phyloP scores from a whole-genome alignment of 140 eudicot species.

The Stevia rebaudiana region DNA sequence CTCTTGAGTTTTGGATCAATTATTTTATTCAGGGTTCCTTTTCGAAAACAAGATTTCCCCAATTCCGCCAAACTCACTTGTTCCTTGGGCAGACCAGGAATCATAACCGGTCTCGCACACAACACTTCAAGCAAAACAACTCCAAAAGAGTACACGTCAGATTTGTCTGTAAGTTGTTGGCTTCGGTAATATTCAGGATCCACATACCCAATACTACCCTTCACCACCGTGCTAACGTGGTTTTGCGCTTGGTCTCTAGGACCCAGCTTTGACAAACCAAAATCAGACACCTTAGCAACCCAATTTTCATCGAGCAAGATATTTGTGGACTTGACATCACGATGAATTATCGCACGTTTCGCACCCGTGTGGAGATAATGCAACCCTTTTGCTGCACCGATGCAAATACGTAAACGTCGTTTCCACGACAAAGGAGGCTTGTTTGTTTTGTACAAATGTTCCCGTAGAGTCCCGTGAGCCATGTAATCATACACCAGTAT shows the following conservation, averaged over 20 bases:
- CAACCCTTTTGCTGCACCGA: constrained; percentile 58
- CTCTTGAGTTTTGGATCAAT: constrained; percentile 13
- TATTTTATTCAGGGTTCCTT: constrained; percentile 12
- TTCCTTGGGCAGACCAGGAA: constrained; percentile 8
- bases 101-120: constrained; percentile 30
- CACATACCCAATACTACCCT: constrained; percentile 59
- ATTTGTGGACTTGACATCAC: constrained; percentile 55
- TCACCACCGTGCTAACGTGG: constrained; percentile 53
- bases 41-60: constrained; percentile 11
- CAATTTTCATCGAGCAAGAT: constrained; percentile 50
- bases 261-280: constrained; percentile 55
- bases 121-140: constrained; percentile 33
- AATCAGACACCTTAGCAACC: constrained; percentile 64
- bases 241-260: constrained; percentile 15
- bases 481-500: constrained; percentile 52
- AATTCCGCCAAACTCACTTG: constrained; percentile 29
- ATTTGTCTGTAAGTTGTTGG: constrained; percentile 23
- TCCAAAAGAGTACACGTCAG: constrained; percentile 34
- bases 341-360: constrained; percentile 37
- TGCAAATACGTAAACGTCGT: constrained; percentile 45
- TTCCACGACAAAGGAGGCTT: constrained; percentile 43
- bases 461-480: constrained; percentile 45
- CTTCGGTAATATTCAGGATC: constrained; percentile 34
- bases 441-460: constrained; percentile 36
- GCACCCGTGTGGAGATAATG: constrained; percentile 48